Conservation (phyloP, 305 asterid species). For the Withania somnifera region DNA sequence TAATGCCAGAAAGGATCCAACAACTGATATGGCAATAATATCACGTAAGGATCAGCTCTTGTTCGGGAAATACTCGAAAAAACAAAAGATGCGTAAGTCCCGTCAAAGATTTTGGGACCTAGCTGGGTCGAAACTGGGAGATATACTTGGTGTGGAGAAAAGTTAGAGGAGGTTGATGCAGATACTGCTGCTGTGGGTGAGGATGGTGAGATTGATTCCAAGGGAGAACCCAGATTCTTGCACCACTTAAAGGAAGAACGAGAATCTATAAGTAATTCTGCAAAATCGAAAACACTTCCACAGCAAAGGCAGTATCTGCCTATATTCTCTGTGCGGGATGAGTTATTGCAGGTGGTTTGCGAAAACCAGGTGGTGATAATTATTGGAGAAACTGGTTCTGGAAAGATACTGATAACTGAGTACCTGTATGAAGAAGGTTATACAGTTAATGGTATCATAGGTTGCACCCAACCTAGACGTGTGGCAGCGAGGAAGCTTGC, state of each 20-base stretch:
- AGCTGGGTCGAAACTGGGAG: conserved; percentile 94
- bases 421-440: conserved; percentile 60
- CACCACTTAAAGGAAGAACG: too few species aligned
- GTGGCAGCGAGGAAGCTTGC: conserved; percentile 84
- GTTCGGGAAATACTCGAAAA: conserved; percentile 80
- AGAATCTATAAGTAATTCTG: conserved; percentile 65
- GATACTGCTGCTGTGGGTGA: conserved; percentile 86
- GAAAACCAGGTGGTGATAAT: conserved; percentile 89
- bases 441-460: conserved; percentile 48
- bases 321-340: conserved; percentile 76
- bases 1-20: conserved; percentile 82
- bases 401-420: conserved; percentile 85
- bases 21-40: conserved; percentile 94
- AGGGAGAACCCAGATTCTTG: conserved; percentile 69
- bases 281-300: conserved; percentile 51
- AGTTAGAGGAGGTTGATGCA: conserved; percentile 54
- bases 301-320: conserved; percentile 85
- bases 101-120: conserved; percentile 95
- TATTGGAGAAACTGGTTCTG: conserved; percentile 23
- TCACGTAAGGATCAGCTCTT: conserved; percentile 74
- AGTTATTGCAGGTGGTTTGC: conserved; percentile 76
- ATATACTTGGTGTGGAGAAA: conserved; percentile 92
- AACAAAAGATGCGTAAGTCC: conserved; percentile 78
- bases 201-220: conserved; percentile 83
- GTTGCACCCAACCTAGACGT: conserved; percentile 88